Percentiles rank a stretch among this genome's conserved stretches.
phyloP scores from a whole-genome alignment of 352 stramenopile species.

The Hyaloperonospora arabidopsidis region DNA sequence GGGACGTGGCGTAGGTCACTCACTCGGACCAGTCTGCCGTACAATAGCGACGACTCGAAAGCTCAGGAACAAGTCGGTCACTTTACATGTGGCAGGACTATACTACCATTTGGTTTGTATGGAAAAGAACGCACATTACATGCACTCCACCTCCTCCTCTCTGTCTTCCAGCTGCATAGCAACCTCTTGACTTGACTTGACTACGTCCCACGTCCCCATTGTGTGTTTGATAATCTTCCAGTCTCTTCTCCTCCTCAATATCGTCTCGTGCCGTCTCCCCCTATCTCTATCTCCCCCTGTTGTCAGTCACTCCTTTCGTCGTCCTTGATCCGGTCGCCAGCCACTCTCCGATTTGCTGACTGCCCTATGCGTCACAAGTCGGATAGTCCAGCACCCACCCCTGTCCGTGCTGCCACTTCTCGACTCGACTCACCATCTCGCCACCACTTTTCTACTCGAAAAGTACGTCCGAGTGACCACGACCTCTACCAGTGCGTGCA shows the following conservation, averaged over 20 bases:
- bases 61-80: too few species aligned
- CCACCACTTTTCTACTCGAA: background rate
- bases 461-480: conserved; percentile 22
- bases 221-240: too few species aligned
- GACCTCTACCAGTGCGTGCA: conserved; percentile 26
- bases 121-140: too few species aligned
- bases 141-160: too few species aligned
- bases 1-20: background rate
- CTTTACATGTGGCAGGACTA: too few species aligned
- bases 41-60: too few species aligned
- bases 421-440: background rate
- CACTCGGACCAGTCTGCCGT: too few species aligned
- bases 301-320: background rate
- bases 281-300: background rate
- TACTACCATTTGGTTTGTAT: too few species aligned
- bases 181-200: background rate
- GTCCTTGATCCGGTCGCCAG: conserved; percentile 11
- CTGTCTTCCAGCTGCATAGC: too few species aligned
- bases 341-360: conserved; percentile 27
- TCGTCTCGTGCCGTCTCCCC: background rate
- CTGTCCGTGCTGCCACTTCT: background rate
- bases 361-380: conserved; percentile 12
- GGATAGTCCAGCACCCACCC: conserved; percentile 9
- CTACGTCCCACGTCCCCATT: too few species aligned
- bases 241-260: too few species aligned